Base-by-base conservation (phyloP, 2,329 filamentous ascomycete species). In the Aureobasidium sp. region DNA sequence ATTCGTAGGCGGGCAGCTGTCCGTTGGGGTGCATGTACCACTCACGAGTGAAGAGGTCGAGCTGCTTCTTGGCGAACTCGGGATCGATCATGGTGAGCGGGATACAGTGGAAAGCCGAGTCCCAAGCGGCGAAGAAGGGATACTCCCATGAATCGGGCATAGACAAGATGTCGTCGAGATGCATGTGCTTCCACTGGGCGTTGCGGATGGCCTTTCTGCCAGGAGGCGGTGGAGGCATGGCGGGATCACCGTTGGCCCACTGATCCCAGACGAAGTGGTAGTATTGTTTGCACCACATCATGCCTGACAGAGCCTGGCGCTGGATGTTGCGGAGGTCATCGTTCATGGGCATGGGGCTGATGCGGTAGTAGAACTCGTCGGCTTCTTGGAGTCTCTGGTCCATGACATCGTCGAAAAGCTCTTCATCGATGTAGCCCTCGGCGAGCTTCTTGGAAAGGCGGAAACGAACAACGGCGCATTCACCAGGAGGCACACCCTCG, bases 81-180 rank as follows among this genome's bases (percentile, higher is more conserved):
- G 93, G 94, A 69, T 97, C 93, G 64, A 97, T 92, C 92, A 97
- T 96, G 40, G 94, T 89, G 63, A 97, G 77, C 0, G 92, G 90
- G 67, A 97, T 96, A 71, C 92, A 96, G 75, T 97, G 94, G 74
- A 97, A 97, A 5, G 92, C 93, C 59, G 89, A 93, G 73, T 97
- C 93, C 93, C 93, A 97, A 4, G 93, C 93, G 21, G 92, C 92
- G 72, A 96, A 96, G 78, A 96, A 97, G 0, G 93, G 93, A 68
- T 97, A 97, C 70, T 97, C 93, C 93, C 93, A 97, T 0, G 92
- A 96, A 73, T 97, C 93, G 0, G 93, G 94, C 93, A 97, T 96
- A 0, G 93, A 96, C 35, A 97, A 74, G 63, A 97, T 91, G 71
- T 97, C 93, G 66, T 97, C 94, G 67, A 95, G 84, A 73, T 96